Percentiles rank a stretch among this genome's conserved stretches.
Conservation (phyloP, 2,329 filamentous ascomycete species). For the Fusarium penzigii region DNA sequence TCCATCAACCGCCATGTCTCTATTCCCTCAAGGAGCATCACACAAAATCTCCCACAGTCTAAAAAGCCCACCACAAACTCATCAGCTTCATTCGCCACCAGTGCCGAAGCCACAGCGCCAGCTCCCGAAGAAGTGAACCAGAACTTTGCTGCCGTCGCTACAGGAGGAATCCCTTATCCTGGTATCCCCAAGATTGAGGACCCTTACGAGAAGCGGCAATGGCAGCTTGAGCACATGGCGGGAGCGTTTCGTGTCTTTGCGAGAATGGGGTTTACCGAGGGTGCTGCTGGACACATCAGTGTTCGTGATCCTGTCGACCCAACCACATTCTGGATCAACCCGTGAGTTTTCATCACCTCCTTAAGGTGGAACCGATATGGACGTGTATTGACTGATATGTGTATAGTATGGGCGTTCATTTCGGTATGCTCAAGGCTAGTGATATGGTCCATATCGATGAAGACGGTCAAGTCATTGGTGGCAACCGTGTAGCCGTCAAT, state of each 20-base stretch:
- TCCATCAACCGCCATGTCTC: not conserved
- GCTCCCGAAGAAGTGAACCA: slow-evolving; percentile 16
- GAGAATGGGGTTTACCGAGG: slow-evolving; percentile 55
- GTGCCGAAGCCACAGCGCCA: slow-evolving; percentile 16
- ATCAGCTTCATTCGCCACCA: slow-evolving; percentile 22
- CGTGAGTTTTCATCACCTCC: slow-evolving; percentile 28
- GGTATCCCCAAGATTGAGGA: slow-evolving; percentile 58
- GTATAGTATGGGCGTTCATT: slow-evolving; percentile 53
- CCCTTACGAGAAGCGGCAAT: slow-evolving; percentile 41
- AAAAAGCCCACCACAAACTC: not conserved
- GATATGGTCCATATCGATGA: slow-evolving; percentile 66
- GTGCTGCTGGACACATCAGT: slow-evolving; percentile 64
- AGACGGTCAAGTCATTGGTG: slow-evolving; percentile 59
- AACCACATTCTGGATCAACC: slow-evolving; percentile 67
- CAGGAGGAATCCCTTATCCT: slow-evolving; percentile 37
- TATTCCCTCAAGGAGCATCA: slow-evolving; percentile 3
- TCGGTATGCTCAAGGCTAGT: slow-evolving; percentile 59
- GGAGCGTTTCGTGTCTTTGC: slow-evolving; percentile 50
- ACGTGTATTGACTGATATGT: not conserved
- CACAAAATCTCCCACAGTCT: slow-evolving; percentile 1
- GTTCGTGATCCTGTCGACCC: slow-evolving; percentile 62
- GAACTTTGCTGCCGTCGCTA: slow-evolving; percentile 29
- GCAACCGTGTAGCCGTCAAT: slow-evolving; percentile 58
- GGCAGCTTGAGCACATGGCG: slow-evolving; percentile 44
- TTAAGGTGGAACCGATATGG: not conserved